Evolutionary conservation across 257 asterid species (phyloP).

Genomic region (Solanum appendiculatum): DNA sequence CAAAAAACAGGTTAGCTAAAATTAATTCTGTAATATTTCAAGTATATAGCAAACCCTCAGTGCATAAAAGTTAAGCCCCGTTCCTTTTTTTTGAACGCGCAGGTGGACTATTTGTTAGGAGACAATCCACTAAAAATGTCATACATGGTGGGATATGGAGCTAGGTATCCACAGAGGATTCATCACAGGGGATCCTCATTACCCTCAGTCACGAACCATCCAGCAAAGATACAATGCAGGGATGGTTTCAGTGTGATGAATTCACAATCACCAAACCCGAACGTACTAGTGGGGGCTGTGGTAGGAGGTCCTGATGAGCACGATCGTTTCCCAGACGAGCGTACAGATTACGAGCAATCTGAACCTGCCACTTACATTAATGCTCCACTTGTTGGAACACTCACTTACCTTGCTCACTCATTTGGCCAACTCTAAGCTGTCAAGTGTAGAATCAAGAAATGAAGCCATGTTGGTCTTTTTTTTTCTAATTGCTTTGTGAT

Average conservation of each 20-base stretch:
- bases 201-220: slow-evolving; percentile 55
- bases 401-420: slow-evolving; percentile 88
- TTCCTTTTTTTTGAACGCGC: background rate
- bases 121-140: slow-evolving; percentile 87
- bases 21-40: background rate
- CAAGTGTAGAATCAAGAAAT: background rate
- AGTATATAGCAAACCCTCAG: background rate
- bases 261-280: slow-evolving; percentile 71
- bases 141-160: slow-evolving; percentile 93
- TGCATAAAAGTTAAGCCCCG: background rate
- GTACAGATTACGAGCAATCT: slow-evolving; percentile 87
- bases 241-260: slow-evolving; percentile 52
- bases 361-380: slow-evolving; percentile 96
- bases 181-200: slow-evolving; percentile 98
- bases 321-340: slow-evolving; percentile 74
- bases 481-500: background rate
- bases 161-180: slow-evolving; percentile 65
- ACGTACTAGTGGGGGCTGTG: slow-evolving; percentile 59
- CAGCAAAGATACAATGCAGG: slow-evolving; percentile 68
- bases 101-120: slow-evolving; percentile 91
- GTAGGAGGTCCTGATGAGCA: slow-evolving; percentile 91
- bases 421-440: slow-evolving; percentile 70
- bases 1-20: slow-evolving; percentile 51
- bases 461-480: background rate
- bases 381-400: slow-evolving; percentile 87